Evolutionary conservation across 495 filamentous ascomycete species (phyloP).

Genomic region (Friedmanniomyces endolithicus): DNA sequence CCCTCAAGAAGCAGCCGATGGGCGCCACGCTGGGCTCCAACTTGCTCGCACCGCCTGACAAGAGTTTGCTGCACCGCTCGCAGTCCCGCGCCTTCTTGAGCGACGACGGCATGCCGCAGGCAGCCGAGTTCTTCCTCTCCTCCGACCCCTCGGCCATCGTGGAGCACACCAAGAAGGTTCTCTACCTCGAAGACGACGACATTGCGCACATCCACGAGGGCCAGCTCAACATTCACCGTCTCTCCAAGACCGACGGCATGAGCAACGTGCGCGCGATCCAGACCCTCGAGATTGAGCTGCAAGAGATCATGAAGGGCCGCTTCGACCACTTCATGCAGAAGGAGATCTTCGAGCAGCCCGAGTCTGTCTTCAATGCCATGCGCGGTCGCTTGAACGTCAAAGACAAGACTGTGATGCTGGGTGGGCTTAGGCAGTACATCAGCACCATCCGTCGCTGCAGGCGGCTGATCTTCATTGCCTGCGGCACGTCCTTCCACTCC

Average conservation of each 20-base stretch:
- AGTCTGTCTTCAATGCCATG: slow-evolving; percentile 99
- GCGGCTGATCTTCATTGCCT: slow-evolving; percentile 95
- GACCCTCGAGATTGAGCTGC: slow-evolving; percentile 93
- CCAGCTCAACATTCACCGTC: slow-evolving; percentile 93
- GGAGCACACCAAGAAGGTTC: slow-evolving; percentile 99
- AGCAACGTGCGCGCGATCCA: slow-evolving; percentile 96
- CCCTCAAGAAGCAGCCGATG: slow-evolving; percentile 54
- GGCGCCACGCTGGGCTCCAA: slow-evolving; percentile 33
- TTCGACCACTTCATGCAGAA: slow-evolving; percentile 99
- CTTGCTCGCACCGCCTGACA: slow-evolving; percentile 80
- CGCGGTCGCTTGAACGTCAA: slow-evolving; percentile 87
- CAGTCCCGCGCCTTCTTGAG: slow-evolving; percentile 98
- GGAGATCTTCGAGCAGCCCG: slow-evolving; percentile 98
- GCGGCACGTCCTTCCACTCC: slow-evolving; percentile 94
- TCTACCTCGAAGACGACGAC: slow-evolving; percentile 98
- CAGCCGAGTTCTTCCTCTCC: slow-evolving; percentile 97
- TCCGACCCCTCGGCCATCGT: slow-evolving; percentile 97
- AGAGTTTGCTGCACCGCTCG: slow-evolving; percentile 91
- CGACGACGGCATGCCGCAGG: slow-evolving; percentile 91
- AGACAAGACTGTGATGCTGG: slow-evolving; percentile 88
- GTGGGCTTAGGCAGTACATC: slow-evolving; percentile 91
- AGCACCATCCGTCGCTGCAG: slow-evolving; percentile 90
- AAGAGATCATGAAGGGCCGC: slow-evolving; percentile 99
- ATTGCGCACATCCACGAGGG: slow-evolving; percentile 99
- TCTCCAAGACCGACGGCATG: slow-evolving; percentile 90